Percentiles rank a stretch among this genome's conserved stretches.
Conservation (phyloP, 169 alveolate genomes). For the Eimeria necatrix region DNA sequence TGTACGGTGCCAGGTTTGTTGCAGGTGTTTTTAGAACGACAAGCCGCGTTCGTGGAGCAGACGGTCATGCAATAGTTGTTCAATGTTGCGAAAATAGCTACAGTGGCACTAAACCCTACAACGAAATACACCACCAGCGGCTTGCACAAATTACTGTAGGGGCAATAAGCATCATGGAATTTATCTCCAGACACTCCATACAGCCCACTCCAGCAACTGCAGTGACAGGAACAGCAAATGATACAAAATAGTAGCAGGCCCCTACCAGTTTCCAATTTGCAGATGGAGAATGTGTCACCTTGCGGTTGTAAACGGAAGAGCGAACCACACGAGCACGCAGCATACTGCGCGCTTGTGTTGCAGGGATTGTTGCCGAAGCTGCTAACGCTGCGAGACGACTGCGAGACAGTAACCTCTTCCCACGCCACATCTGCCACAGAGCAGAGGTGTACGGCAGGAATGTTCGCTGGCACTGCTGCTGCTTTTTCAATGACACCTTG, state of each 20-base stretch:
- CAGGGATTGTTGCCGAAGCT: not conserved
- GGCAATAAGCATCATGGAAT: too few relatives aligned
- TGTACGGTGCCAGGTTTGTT: too few relatives aligned
- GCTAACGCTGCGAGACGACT: not conserved
- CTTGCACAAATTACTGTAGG: too few relatives aligned
- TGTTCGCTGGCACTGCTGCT: conserved; percentile 17
- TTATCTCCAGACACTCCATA: too few relatives aligned
- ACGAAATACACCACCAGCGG: too few relatives aligned
- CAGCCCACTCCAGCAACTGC: not conserved
- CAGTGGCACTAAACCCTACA: too few relatives aligned
- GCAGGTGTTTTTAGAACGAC: too few relatives aligned
- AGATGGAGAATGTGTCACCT: not conserved
- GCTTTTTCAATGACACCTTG: not conserved
- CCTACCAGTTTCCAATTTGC: not conserved
- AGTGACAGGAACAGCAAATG: not conserved
- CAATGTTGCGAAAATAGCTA: too few relatives aligned
- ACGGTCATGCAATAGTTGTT: too few relatives aligned
- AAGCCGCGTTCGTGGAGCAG: too few relatives aligned
- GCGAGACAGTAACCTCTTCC: not conserved
- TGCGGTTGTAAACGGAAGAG: conserved; percentile 1
- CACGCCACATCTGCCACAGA: conserved; percentile 1
- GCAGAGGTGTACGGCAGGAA: not conserved
- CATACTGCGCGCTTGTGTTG: conserved; percentile 39
- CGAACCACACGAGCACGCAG: conserved; percentile 15
- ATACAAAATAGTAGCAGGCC: not conserved